phyloP scores from a whole-genome alignment of 768 basidiomycete genomes.

The Russula vinacea region DNA sequence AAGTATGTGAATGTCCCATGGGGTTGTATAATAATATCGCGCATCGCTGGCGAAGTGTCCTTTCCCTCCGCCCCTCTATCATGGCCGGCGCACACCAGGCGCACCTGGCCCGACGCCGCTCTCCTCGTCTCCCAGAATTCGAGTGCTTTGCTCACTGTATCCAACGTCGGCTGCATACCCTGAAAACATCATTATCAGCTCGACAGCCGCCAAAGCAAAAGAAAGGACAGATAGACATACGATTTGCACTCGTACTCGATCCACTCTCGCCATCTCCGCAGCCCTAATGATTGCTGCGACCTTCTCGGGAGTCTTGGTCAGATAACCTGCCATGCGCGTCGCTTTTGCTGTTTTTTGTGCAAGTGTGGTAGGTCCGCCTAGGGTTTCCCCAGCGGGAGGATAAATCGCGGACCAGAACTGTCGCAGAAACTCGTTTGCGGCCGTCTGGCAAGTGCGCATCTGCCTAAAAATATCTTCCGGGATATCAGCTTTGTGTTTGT shows the following conservation, averaged over 20 bases:
- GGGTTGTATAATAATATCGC: slow-evolving; percentile 22
- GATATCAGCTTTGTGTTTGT: slow-evolving; percentile 69
- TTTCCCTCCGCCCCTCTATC: neutral
- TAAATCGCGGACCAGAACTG: slow-evolving; percentile 93
- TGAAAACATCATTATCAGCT: slow-evolving; percentile 34
- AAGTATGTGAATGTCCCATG: slow-evolving; percentile 11
- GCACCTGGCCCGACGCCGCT: slow-evolving; percentile 3
- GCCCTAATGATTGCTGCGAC: slow-evolving; percentile 69
- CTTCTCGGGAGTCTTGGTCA: slow-evolving; percentile 77
- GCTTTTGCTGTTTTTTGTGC: slow-evolving; percentile 75
- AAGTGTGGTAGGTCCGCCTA: slow-evolving; percentile 48
- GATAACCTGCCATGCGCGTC: slow-evolving; percentile 82
- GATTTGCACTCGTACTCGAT: slow-evolving; percentile 56
- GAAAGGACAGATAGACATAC: slow-evolving; percentile 43
- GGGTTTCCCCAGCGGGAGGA: slow-evolving; percentile 60
- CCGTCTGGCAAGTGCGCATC: slow-evolving; percentile 87
- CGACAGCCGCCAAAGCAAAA: slow-evolving; percentile 2
- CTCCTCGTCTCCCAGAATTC: slow-evolving; percentile 42
- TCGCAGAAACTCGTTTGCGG: slow-evolving; percentile 92
- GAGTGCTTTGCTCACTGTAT: slow-evolving; percentile 72
- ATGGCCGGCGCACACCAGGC: slow-evolving; percentile 12
- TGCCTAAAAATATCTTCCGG: slow-evolving; percentile 74
- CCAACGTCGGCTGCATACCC: slow-evolving; percentile 74
- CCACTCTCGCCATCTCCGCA: slow-evolving; percentile 60
- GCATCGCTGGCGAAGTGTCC: neutral